These are phyloP conservation scores for Globisporangium heterothallicum DNA, from an alignment of 352 stramenopile species.

Conservation along the genomic window DNA sequence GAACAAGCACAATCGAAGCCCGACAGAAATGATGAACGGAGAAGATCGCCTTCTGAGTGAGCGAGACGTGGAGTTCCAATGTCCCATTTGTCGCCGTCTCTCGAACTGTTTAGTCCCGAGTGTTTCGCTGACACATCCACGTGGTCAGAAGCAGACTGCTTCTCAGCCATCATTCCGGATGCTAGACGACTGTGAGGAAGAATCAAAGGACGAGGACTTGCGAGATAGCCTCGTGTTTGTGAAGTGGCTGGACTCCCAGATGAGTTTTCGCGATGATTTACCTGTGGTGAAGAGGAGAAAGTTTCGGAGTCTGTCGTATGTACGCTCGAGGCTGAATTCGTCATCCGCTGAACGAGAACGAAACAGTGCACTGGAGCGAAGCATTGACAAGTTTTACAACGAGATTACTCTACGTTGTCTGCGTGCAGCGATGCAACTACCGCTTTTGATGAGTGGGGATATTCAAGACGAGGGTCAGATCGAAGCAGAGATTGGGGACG, in stretches of 20 bases:
- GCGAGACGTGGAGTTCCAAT: slow-evolving; percentile 70
- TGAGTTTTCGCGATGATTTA: slow-evolving; percentile 42
- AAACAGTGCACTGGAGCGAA: slow-evolving; percentile 27
- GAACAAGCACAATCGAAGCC: slow-evolving; percentile 35
- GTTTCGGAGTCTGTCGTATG: slow-evolving; percentile 32
- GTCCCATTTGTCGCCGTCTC: slow-evolving; percentile 68
- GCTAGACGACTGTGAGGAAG: slow-evolving; percentile 17
- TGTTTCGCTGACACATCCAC: slow-evolving; percentile 18
- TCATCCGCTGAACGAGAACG: slow-evolving; percentile 25
- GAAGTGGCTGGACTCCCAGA: slow-evolving; percentile 45
- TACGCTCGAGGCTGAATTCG: slow-evolving; percentile 30
- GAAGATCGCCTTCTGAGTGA: slow-evolving; percentile 67
- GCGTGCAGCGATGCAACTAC: slow-evolving; percentile 37
- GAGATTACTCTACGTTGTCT: slow-evolving; percentile 46
- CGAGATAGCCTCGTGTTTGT: slow-evolving; percentile 31
- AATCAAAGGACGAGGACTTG: slow-evolving; percentile 27
- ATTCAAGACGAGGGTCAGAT: slow-evolving; percentile 39
- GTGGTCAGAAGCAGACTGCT: slow-evolving; percentile 1
- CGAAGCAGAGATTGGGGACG: slow-evolving; percentile 47
- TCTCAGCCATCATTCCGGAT: slow-evolving; percentile 9
- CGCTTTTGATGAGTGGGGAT: slow-evolving; percentile 38
- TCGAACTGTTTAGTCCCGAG: slow-evolving; percentile 68
- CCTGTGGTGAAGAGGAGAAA: slow-evolving; percentile 32
- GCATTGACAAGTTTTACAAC: slow-evolving; percentile 49
- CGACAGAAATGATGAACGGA: slow-evolving; percentile 33